These are phyloP conservation scores for Alternaria novae-zelandiae DNA, from an alignment of 2,329 filamentous ascomycete genomes.

Conservation along the genomic window DNA sequence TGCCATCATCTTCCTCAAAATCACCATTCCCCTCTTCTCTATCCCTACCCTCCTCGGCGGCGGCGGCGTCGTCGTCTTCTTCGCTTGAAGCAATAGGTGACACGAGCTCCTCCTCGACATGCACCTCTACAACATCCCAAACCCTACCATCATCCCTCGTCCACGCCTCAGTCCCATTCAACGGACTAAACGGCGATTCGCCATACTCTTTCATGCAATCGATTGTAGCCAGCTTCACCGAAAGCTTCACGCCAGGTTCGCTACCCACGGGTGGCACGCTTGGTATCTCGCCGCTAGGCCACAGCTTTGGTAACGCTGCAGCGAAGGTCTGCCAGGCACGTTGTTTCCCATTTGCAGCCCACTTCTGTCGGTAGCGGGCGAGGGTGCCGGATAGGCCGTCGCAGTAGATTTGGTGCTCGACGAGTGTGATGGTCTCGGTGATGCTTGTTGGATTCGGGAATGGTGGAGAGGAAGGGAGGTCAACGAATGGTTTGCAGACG, in stretches of 20 bases:
- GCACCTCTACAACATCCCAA: neutral
- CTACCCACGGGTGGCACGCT: neutral
- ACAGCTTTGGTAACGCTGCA: neutral
- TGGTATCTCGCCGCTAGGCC: neutral
- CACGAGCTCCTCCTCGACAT: neutral
- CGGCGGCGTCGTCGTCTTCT: neutral
- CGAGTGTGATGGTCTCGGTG: neutral
- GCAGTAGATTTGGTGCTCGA: neutral
- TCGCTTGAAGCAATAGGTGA: neutral
- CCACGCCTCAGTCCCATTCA: neutral
- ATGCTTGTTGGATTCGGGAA: neutral
- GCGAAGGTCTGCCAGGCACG: neutral
- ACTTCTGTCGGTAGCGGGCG: neutral
- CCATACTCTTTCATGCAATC: neutral
- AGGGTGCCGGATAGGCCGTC: neutral
- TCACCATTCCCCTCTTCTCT: accelerated
- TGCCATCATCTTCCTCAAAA: neutral
- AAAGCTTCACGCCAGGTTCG: neutral
- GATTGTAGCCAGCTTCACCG: neutral
- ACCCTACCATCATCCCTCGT: neutral
- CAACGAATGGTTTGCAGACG: accelerated
- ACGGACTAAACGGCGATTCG: neutral
- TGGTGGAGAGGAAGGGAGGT: neutral
- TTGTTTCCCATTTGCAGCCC: neutral
- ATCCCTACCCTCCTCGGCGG: too few species aligned